These are phyloP conservation scores for Macrophomina pseudophaseolina DNA, from an alignment of 2,329 filamentous ascomycete species.

Conservation along the genomic window DNA sequence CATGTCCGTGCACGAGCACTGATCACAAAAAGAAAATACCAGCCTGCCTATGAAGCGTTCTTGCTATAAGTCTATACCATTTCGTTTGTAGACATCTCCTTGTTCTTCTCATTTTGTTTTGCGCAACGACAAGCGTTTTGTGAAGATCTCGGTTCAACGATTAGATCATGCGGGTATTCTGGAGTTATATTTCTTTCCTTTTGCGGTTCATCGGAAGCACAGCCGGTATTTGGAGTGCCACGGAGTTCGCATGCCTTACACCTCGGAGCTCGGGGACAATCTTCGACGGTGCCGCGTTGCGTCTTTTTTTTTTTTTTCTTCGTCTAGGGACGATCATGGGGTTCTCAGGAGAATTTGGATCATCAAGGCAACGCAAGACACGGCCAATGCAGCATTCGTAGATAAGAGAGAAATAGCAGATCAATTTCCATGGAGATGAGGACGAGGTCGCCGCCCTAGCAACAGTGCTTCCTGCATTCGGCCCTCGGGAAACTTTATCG, in stretches of 20 bases:
- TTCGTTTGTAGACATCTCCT: not conserved
- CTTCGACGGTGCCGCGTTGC: not conserved
- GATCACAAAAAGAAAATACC: not conserved
- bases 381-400: constrained; percentile 5
- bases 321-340: not conserved
- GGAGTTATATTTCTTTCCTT: constrained; percentile 6
- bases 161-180: not conserved
- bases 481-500: constrained; percentile 12
- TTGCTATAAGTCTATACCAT: not conserved
- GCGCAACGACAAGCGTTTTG: not conserved
- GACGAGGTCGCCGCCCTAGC: not conserved
- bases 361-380: constrained; percentile 4
- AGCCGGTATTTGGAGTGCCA: not conserved
- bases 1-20: not conserved
- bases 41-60: not conserved
- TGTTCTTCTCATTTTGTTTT: not conserved
- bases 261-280: not conserved
- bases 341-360: not conserved
- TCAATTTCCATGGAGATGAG: not conserved
- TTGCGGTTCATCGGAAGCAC: not conserved
- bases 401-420: not conserved
- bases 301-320: not conserved
- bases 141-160: constrained; percentile 14
- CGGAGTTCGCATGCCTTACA: not conserved
- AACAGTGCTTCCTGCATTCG: constrained; percentile 5